Percentiles rank a stretch among this genome's conserved stretches.
Conservation (phyloP, 768 basidiomycete genomes). For the Leccinum obscurum region DNA sequence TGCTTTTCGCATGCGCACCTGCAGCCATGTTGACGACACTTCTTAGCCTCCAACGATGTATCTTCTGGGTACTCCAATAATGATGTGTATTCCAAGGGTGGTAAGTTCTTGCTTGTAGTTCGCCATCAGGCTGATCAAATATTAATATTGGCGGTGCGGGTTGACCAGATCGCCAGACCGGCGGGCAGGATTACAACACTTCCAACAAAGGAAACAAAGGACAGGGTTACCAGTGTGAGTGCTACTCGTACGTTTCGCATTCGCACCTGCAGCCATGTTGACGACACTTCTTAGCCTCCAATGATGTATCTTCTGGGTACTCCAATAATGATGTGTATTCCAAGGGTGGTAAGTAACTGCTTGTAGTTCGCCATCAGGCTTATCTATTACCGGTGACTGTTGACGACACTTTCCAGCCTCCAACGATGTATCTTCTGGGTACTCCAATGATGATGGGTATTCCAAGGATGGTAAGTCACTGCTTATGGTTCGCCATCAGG, state of each 20-base stretch:
- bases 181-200: not conserved
- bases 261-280: not conserved
- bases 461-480: conserved; percentile 1
- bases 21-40: not conserved
- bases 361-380: not conserved
- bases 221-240: conserved; percentile 15
- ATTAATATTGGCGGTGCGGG: not conserved
- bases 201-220: not conserved
- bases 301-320: not conserved
- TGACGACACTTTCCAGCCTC: too few relatives aligned
- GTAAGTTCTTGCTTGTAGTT: conserved; percentile 9
- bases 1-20: not conserved
- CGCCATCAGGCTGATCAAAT: not conserved
- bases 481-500: not conserved
- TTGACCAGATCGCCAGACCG: conserved; percentile 15
- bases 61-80: not conserved
- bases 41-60: conserved; percentile 31
- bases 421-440: too few relatives aligned
- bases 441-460: not conserved
- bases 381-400: conserved; percentile 11
- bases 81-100: not conserved
- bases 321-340: not conserved
- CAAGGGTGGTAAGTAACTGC: conserved; percentile 2
- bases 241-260: not conserved
- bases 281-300: not conserved